Evolutionary conservation across 1,139 yeast genomes (phyloP).

Genomic region (Debaryomyces sp.): DNA sequence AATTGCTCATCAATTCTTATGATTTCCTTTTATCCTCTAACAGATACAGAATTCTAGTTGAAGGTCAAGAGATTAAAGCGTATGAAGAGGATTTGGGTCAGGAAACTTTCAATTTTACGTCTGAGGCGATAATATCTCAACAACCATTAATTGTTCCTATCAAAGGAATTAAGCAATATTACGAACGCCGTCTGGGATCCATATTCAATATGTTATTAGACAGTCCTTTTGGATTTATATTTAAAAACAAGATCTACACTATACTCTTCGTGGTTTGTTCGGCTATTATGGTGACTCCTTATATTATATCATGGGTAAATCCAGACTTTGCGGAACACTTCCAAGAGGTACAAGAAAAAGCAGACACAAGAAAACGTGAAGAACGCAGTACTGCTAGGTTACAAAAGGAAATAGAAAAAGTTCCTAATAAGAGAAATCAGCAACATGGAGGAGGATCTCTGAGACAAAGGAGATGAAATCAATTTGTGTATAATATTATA

Average conservation of each 20-base stretch:
- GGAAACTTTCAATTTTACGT: conserved; percentile 20
- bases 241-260: conserved; percentile 40
- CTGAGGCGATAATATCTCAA: conserved; percentile 19
- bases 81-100: conserved; percentile 25
- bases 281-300: conserved; percentile 40
- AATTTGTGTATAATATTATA: conserved; percentile 1
- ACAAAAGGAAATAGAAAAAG: conserved; percentile 3
- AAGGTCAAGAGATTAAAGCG: conserved; percentile 20
- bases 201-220: conserved; percentile 36
- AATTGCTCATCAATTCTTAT: conserved; percentile 37
- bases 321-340: conserved; percentile 44
- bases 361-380: conserved; percentile 1
- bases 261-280: conserved; percentile 31
- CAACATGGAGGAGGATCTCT: conserved; percentile 6
- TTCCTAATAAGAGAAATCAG: conserved; percentile 1
- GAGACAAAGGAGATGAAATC: conserved; percentile 7
- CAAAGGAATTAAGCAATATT: conserved; percentile 31
- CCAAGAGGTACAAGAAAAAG: conserved; percentile 26
- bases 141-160: conserved; percentile 28
- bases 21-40: conserved; percentile 35
- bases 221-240: conserved; percentile 49
- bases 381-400: neutral
- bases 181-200: conserved; percentile 38
- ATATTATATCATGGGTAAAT: conserved; percentile 29
- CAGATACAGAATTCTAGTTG: conserved; percentile 31